Percentiles rank a stretch among this genome's conserved stretches.
These are phyloP conservation scores for Ophiostoma sp. DNA, from an alignment of 2,329 filamentous ascomycete species.

Conservation along the genomic window DNA sequence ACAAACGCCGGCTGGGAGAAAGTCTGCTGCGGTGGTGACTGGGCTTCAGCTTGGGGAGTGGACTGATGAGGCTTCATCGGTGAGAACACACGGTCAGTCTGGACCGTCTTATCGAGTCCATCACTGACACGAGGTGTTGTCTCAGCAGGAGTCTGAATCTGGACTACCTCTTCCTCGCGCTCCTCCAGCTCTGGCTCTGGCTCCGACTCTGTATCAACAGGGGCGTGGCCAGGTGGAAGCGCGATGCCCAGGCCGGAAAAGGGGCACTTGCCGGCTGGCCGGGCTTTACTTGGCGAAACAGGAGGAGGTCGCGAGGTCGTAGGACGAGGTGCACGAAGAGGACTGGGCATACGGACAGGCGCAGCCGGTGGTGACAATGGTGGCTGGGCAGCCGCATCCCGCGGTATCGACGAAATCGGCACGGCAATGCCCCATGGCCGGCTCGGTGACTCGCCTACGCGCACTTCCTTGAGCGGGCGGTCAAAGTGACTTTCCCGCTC, in stretches of 20 bases:
- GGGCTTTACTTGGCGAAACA: conserved; percentile 29
- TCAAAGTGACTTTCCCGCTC: conserved; percentile 76
- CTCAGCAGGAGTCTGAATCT: neutral
- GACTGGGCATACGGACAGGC: conserved; percentile 53
- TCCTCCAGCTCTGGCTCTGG: neutral
- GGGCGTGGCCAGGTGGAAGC: conserved; percentile 20
- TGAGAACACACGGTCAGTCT: neutral
- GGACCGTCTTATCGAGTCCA: conserved; percentile 1
- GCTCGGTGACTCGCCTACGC: conserved; percentile 91
- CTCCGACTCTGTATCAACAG: neutral
- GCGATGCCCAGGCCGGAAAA: conserved; percentile 41
- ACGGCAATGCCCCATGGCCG: conserved; percentile 90
- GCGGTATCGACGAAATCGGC: conserved; percentile 49
- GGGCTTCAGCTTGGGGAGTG: conserved; percentile 1
- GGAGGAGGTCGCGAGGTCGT: neutral
- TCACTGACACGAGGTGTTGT: neutral
- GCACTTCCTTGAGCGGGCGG: conserved; percentile 79
- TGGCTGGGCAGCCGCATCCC: conserved; percentile 40
- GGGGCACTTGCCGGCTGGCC: conserved; percentile 52
- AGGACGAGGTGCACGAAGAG: conserved; percentile 27
- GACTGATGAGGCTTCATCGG: conserved; percentile 11
- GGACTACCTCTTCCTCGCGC: neutral
- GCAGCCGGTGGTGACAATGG: conserved; percentile 60
- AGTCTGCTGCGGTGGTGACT: conserved; percentile 32
- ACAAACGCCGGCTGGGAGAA: conserved; percentile 53